Evolutionary conservation across 352 stramenopile species (phyloP).

Genomic region (Aphanomyces astaci): DNA sequence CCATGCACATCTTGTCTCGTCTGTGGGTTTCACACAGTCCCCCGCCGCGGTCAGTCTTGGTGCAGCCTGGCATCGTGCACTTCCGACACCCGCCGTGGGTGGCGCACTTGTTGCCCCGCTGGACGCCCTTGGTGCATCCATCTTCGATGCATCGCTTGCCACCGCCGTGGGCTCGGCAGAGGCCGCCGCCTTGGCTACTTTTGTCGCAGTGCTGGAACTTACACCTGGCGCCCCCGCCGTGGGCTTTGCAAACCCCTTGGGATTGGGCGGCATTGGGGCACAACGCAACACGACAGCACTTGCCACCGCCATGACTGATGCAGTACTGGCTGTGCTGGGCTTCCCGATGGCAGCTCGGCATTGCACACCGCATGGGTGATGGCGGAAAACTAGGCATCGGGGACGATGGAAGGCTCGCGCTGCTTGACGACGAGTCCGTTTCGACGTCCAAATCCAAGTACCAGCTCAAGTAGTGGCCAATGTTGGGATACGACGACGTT

Average conservation of each 20-base stretch:
- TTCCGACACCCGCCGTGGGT: conserved; percentile 78
- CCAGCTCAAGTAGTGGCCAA: too few relatives aligned
- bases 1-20: conserved; percentile 64
- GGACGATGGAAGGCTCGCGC: too few relatives aligned
- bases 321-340: conserved; percentile 67
- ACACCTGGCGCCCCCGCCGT: conserved; percentile 34
- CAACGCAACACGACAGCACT: conserved; percentile 44
- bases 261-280: conserved; percentile 63
- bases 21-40: conserved; percentile 80
- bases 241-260: too few relatives aligned
- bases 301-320: conserved; percentile 63
- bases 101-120: conserved; percentile 78
- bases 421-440: too few relatives aligned
- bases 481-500: too few relatives aligned
- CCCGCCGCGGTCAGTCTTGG: conserved; percentile 68
- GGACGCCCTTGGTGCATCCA: conserved; percentile 66
- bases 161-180: too few relatives aligned
- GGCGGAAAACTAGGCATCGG: too few relatives aligned
- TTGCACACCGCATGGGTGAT: too few relatives aligned
- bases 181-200: conserved; percentile 61
- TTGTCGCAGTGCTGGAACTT: conserved; percentile 35
- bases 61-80: conserved; percentile 74
- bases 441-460: too few relatives aligned
- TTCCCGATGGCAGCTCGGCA: conserved; percentile 66
- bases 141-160: conserved; percentile 56